Base-by-base conservation (phyloP, 768 basidiomycete species). In the Kwoniella sp. region DNA sequence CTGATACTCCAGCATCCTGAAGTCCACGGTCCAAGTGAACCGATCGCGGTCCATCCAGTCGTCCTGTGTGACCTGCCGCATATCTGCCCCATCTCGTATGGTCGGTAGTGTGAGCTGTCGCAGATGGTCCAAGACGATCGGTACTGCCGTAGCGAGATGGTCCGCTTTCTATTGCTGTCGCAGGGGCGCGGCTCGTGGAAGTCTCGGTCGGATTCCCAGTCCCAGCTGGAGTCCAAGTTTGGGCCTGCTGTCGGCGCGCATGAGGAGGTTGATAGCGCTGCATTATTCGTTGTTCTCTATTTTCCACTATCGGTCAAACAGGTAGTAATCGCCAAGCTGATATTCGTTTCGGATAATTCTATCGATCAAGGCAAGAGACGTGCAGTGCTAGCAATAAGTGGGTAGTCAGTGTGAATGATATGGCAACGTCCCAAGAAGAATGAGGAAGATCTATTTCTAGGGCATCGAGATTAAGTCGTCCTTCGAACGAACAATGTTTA, bases 181-280 rank as follows among this genome's bases (percentile, higher is more conserved):
- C 45, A 17, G 15, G 48, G 25, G 13, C 41, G 38, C 13, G 25
- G 5, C 51, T 25, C n/a, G 25, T 57, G 11, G 9, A 34, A 22
- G 3, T 12, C 4, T n/a, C 5, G 22, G 22, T 34, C 9, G 9
- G 28, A 20, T 2, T 31, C 34, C 9, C 12, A 22, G 34, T 51
- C 28, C n/a, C 5, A n/a, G 22, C 25, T 17, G 9, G 28, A 20
- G 4, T 31, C 34, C 9, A 1, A 22, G 34, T 51, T 22, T 61
- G 52, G 0, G n/a, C 26, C 29, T 45, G 38, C 7, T 56, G 48
- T 9, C 61, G 62, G 17, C 65, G 69, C 9, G 59, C 34, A 58
- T 73, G 72, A 23, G 72, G 72, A 12, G 69, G 61, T 63, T 70
- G 66, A 58, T 66, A 66, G 8, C 61, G 63, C 41, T 73, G 63